Conservation (phyloP, 75 land plant genomes). For the Chamaecyparis obtusa region DNA sequence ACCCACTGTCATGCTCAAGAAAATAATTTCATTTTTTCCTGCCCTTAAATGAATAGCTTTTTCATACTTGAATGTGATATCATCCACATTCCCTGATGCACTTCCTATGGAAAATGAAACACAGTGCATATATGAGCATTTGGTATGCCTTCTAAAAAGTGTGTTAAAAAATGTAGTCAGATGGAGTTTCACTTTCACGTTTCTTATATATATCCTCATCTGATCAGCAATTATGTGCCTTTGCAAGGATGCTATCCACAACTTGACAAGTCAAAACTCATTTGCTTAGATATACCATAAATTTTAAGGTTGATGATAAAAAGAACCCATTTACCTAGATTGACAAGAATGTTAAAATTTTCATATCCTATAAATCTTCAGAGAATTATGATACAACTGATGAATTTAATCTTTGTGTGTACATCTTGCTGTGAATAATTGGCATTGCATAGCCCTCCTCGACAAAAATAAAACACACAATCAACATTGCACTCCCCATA, state of each 20-base stretch:
- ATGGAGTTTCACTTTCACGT: background rate
- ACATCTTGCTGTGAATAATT: background rate
- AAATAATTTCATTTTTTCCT: slow-evolving; percentile 71
- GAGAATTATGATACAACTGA: background rate
- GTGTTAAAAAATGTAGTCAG: background rate
- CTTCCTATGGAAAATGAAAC: slow-evolving; percentile 34
- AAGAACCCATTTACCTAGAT: too few relatives aligned
- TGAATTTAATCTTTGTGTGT: background rate
- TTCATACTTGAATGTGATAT: slow-evolving; percentile 40
- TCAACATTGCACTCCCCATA: background rate
- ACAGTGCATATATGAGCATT: background rate
- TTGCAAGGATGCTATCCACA: background rate
- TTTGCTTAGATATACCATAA: background rate
- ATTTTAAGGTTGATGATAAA: too few relatives aligned
- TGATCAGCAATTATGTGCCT: background rate
- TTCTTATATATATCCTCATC: background rate
- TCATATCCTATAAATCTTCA: background rate
- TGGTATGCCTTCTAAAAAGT: background rate
- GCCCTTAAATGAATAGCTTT: slow-evolving; percentile 46
- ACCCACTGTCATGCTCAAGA: slow-evolving; percentile 83
- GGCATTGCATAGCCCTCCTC: background rate
- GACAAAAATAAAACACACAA: background rate
- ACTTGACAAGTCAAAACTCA: background rate
- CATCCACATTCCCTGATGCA: slow-evolving; percentile 54
- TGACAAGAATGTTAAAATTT: background rate